Evolutionary conservation across 2,329 filamentous ascomycete genomes (phyloP).

Genomic region (Knufia petricola): DNA sequence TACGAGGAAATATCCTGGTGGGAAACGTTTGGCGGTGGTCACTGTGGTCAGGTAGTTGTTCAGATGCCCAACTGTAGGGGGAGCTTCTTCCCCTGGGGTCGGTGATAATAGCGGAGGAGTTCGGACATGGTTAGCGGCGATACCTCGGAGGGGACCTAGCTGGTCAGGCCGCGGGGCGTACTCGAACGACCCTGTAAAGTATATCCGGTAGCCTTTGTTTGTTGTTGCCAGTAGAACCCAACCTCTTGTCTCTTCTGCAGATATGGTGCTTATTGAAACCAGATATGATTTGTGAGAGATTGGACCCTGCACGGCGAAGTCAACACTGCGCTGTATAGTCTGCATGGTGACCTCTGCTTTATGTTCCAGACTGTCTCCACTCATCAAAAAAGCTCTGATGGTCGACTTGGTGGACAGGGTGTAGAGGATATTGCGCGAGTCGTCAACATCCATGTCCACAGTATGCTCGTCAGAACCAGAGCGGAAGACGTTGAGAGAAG

Average conservation of each 20-base stretch:
- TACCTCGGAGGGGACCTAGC: conserved; percentile 70
- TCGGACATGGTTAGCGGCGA: conserved; percentile 96
- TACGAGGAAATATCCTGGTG: conserved; percentile 85
- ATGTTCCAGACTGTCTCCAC: conserved; percentile 25
- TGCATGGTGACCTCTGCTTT: conserved; percentile 4
- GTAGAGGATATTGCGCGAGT: conserved; percentile 79
- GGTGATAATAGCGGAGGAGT: conserved; percentile 58
- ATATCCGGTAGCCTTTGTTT: conserved; percentile 80
- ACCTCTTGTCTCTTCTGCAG: conserved; percentile 66
- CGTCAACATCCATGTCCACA: conserved; percentile 73
- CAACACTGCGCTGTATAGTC: background rate
- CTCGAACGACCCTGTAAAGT: conserved; percentile 71
- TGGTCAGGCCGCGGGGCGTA: conserved; percentile 37
- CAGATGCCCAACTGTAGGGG: conserved; percentile 43
- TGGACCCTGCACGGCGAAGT: background rate
- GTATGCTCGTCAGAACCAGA: conserved; percentile 41
- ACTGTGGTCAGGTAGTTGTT: conserved; percentile 34
- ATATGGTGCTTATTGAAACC: conserved; percentile 61
- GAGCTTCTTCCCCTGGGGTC: conserved; percentile 15
- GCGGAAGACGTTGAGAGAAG: conserved; percentile 15
- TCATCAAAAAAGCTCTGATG: conserved; percentile 81
- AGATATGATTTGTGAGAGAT: background rate
- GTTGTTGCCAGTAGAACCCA: conserved; percentile 71
- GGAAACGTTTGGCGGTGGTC: conserved; percentile 46
- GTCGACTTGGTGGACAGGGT: conserved; percentile 80